Percentiles rank a stretch among this genome's conserved stretches.
phyloP scores from a whole-genome alignment of 176 grass and related monocot species.

The Oryza coarctata region DNA sequence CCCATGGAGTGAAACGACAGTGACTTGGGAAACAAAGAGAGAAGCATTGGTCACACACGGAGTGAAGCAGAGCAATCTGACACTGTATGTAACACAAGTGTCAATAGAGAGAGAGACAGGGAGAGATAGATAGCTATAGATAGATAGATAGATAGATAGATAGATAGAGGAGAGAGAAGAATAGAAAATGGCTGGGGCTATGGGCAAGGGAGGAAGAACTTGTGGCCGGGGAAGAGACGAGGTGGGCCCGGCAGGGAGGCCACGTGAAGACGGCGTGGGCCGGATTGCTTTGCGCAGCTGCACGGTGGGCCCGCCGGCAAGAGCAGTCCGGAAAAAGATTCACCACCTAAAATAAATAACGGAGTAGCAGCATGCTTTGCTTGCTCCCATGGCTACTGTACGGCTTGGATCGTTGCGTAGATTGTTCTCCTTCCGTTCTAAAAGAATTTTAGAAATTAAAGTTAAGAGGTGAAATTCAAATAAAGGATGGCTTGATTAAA shows the following conservation, averaged over 20 bases:
- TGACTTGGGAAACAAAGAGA: not conserved
- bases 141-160: not conserved
- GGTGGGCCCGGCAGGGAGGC: not conserved
- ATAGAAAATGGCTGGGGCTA: too few relatives aligned
- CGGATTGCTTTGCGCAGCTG: not conserved
- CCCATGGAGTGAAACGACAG: not conserved
- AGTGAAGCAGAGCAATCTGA: not conserved
- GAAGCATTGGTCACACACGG: not conserved
- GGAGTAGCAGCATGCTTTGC: too few relatives aligned
- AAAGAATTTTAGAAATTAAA: too few relatives aligned
- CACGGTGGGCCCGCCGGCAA: constrained; percentile 21
- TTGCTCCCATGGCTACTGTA: too few relatives aligned
- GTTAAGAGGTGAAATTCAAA: too few relatives aligned
- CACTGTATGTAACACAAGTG: not conserved
- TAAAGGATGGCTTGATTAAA: too few relatives aligned
- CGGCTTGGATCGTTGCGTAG: too few relatives aligned
- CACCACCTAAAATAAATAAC: not conserved
- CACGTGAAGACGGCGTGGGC: constrained; percentile 31
- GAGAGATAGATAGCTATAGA: not conserved
- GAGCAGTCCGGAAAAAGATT: constrained; percentile 31
- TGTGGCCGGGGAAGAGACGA: not conserved
- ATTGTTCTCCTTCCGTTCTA: too few relatives aligned
- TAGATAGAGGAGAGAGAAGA: too few relatives aligned
- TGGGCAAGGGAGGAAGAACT: too few relatives aligned
- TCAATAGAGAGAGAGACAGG: not conserved